phyloP scores from a whole-genome alignment of 768 basidiomycete species.

The Xerocomellus dryophilus region DNA sequence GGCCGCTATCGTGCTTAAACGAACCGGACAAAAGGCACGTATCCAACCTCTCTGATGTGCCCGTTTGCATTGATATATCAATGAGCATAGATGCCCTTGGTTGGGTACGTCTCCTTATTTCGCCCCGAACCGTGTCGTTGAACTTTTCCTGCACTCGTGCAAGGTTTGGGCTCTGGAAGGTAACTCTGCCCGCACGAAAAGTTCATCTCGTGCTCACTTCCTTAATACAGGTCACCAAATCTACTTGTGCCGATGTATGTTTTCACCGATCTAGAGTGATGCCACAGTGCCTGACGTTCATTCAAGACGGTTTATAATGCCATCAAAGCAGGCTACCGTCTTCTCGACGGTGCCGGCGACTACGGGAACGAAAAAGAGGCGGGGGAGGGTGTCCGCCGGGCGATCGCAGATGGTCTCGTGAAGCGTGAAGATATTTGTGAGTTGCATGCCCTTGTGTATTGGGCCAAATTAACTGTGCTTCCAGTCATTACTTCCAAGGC shows the following conservation, averaged over 20 bases:
- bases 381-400: slow-evolving; percentile 72
- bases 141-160: not conserved
- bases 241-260: slow-evolving; percentile 58
- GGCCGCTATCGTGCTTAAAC: slow-evolving; percentile 52
- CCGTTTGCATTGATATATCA: not conserved
- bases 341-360: slow-evolving; percentile 82
- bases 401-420: slow-evolving; percentile 78
- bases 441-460: slow-evolving; percentile 24
- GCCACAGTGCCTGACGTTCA: slow-evolving; percentile 1
- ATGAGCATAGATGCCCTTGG: slow-evolving; percentile 61
- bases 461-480: not conserved
- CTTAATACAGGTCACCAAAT: slow-evolving; percentile 49
- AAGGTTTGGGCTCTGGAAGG: slow-evolving; percentile 75
- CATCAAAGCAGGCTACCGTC: slow-evolving; percentile 82
- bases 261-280: not conserved
- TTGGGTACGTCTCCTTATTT: slow-evolving; percentile 45
- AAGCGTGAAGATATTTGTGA: slow-evolving; percentile 85
- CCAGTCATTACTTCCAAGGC: slow-evolving; percentile 84
- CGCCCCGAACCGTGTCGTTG: not conserved
- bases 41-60: not conserved
- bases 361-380: slow-evolving; percentile 90
- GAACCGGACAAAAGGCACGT: slow-evolving; percentile 57
- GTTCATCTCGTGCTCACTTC: not conserved
- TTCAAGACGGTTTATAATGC: slow-evolving; percentile 75
- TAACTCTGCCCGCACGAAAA: slow-evolving; percentile 20